Base-by-base conservation (phyloP, 345 rosid genomes). In the Isatis tinctoria region DNA sequence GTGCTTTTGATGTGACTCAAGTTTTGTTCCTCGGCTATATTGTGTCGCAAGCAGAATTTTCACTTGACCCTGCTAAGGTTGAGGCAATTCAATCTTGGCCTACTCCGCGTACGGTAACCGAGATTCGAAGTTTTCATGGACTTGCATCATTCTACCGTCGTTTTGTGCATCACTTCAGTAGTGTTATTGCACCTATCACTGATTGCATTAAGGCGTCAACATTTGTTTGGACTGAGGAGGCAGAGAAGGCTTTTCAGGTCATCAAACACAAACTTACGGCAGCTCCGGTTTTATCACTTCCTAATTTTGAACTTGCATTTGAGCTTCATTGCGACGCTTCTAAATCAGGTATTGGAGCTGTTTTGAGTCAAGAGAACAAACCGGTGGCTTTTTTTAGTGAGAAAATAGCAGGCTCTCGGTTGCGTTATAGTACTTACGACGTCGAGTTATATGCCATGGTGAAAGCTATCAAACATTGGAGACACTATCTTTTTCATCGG, bases 21-120 rank as follows among this genome's bases (percentile, higher is more conserved):
- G 2, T 6, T 44, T 44, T 32, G 4, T 44, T 44, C 2, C 10
- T n/a, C 0, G 49, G 49, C 1, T 44, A 44, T 7, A 16, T 44
- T 13, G 9, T 44, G 2, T 44, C 20, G 0, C 3, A 8, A 1
- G 1, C 2, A 0, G 54, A 13, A 1, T 4, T 48, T 3, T 0
- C 3, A 2, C 27, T 48, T 9, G 54, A 48, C 18, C 54, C 24
- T 1, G 2, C 12, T 0, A 48, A 18, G 13, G 10, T 48, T 1
- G 5, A 2, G 0, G 13, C 27, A 0, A 48, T 48, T 3, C 11
- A 1, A 0, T 24, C 57, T 1, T 52, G 57, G 57, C 57, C 57
- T 1, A 3, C 7, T 1, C 57, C 32, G 0, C n/a, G 1, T 0
- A 8, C 32, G 0, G 3, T 52, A 0, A 52, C 32, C 0, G 32